Conservation (phyloP, 2,329 filamentous ascomycete species). For the Setomelanomma holmii region DNA sequence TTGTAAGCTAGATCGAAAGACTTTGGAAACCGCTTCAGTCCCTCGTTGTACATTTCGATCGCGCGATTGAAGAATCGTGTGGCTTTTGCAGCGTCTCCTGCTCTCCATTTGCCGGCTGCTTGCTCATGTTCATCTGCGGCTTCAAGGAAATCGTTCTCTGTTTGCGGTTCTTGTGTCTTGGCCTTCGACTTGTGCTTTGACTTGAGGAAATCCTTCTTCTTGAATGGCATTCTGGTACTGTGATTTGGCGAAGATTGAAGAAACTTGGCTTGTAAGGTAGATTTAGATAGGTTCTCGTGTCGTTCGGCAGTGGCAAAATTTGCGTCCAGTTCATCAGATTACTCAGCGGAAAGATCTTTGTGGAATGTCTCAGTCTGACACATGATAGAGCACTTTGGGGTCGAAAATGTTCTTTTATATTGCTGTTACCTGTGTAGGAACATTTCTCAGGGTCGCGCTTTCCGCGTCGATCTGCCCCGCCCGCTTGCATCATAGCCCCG, state of each 20-base stretch:
- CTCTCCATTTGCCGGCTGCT: constrained; percentile 76
- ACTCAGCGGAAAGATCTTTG: no score
- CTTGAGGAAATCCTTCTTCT: constrained; percentile 40
- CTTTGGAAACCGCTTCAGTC: constrained; percentile 64
- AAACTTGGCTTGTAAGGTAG: no score
- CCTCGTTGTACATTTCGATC: constrained; percentile 70
- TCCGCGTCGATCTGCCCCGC: constrained; percentile 8
- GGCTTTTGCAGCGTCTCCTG: constrained; percentile 72
- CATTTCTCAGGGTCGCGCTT: neutral
- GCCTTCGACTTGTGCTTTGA: constrained; percentile 39
- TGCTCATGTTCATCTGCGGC: constrained; percentile 74
- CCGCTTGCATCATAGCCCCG: constrained; percentile 18
- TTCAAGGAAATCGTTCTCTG: constrained; percentile 72
- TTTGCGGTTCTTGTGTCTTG: constrained; percentile 59
- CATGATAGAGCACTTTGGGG: no score
- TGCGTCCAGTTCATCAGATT: neutral
- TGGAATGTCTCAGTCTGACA: no score
- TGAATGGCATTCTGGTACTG: constrained; percentile 38
- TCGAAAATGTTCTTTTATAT: no score
- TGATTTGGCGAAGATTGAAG: neutral
- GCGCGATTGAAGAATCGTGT: constrained; percentile 69
- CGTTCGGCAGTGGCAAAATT: neutral
- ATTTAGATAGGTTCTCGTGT: neutral
- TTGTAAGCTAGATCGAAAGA: constrained; percentile 78
- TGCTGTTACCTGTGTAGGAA: no score